phyloP scores from a whole-genome alignment of 78 protist genomes.

The Dictyostelium firmibasis region DNA sequence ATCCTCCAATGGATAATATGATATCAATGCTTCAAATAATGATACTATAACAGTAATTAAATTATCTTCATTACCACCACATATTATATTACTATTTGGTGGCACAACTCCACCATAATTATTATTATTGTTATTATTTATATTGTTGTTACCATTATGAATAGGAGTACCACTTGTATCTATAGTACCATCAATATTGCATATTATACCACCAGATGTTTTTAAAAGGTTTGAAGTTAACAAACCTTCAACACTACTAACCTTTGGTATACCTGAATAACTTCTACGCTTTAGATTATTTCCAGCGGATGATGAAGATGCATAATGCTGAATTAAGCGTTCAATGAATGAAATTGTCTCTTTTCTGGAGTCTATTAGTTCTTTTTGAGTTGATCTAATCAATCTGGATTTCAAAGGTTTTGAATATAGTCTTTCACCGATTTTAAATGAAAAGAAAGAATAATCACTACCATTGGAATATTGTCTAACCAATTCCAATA shows the following conservation, averaged over 20 bases:
- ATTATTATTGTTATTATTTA: neutral
- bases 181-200: neutral
- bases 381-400: neutral
- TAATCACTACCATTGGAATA: neutral
- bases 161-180: too few species aligned
- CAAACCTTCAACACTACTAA: neutral
- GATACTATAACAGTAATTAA: neutral
- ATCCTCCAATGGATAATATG: neutral
- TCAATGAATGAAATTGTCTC: neutral
- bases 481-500: neutral
- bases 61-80: neutral
- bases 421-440: neutral
- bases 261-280: neutral
- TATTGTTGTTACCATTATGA: neutral
- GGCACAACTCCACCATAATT: neutral
- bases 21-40: neutral
- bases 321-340: neutral
- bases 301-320: too few species aligned
- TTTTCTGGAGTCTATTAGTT: neutral
- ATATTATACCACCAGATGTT: neutral
- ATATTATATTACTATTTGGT: neutral
- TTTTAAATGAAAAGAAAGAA: neutral
- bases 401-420: neutral
- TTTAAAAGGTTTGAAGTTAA: neutral
- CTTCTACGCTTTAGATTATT: neutral